phyloP scores from a whole-genome alignment of 306 rosid genomes.

The Quercus wislizeni region DNA sequence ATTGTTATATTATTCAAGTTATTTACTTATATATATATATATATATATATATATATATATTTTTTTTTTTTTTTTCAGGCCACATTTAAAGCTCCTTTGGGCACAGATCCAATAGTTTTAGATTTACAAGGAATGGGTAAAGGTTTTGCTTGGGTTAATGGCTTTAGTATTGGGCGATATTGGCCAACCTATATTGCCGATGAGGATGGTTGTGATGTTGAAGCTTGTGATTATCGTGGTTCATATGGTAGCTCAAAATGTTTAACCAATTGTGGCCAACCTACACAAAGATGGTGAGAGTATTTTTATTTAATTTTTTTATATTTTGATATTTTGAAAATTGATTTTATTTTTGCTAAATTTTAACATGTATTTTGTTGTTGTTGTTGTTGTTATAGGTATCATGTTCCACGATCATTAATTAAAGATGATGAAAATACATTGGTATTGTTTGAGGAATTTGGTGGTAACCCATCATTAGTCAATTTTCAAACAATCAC shows the following conservation, averaged over 20 bases:
- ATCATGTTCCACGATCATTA: conserved; percentile 51
- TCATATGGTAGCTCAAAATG: conserved; percentile 36
- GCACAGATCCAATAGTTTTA: conserved; percentile 37
- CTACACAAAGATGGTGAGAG: conserved; percentile 47
- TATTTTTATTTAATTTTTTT: background rate
- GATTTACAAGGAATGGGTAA: conserved; percentile 47
- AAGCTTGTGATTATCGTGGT: conserved; percentile 54
- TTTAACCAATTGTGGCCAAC: conserved; percentile 45
- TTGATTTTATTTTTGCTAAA: background rate
- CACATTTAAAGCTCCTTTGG: conserved; percentile 54
- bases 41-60: no score
- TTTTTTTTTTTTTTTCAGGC: conserved; percentile 18
- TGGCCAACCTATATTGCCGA: conserved; percentile 44
- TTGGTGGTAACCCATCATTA: conserved; percentile 44
- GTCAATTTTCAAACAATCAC: conserved; percentile 37
- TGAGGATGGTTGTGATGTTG: conserved; percentile 38
- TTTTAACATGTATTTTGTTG: background rate
- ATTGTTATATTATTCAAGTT: background rate
- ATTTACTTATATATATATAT: background rate
- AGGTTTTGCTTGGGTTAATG: conserved; percentile 63
- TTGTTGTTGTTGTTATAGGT: conserved; percentile 20
- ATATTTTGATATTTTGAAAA: background rate
- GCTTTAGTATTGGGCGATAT: conserved; percentile 36
- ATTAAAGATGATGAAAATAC: conserved; percentile 33
- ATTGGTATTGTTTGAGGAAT: conserved; percentile 53